phyloP scores from a whole-genome alignment of 1,139 yeast species.

The Candida labiduridarum region DNA sequence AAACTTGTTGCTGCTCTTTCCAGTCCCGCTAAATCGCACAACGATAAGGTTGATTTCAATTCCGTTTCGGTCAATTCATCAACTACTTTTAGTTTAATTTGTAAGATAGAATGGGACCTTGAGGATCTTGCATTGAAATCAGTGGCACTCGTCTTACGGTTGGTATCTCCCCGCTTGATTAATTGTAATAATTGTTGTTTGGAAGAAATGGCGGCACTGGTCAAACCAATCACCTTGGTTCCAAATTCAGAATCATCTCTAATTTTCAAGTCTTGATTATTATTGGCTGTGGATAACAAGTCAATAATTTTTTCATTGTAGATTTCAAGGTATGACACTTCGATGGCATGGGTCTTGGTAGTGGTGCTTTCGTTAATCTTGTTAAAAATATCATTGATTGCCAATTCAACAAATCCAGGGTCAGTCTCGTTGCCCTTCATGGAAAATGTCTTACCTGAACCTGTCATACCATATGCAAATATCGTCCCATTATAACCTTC shows the following conservation, averaged over 20 bases:
- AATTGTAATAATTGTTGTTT: conserved; percentile 62
- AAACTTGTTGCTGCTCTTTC: conserved; percentile 84
- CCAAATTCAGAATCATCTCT: conserved; percentile 78
- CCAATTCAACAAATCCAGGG: conserved; percentile 78
- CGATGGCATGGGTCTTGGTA: conserved; percentile 43
- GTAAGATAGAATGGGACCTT: conserved; percentile 90
- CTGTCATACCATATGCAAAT: conserved; percentile 95
- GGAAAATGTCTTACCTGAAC: conserved; percentile 91
- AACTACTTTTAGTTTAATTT: conserved; percentile 57
- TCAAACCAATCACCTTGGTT: conserved; percentile 75
- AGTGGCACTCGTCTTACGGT: conserved; percentile 83
- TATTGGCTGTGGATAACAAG: conserved; percentile 31
- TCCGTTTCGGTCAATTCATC: conserved; percentile 44
- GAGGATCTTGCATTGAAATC: conserved; percentile 86
- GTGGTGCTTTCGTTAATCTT: conserved; percentile 35
- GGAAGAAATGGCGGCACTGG: conserved; percentile 56
- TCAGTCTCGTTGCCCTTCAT: conserved; percentile 76
- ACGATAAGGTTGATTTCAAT: conserved; percentile 65
- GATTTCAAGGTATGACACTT: conserved; percentile 80
- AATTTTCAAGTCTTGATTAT: conserved; percentile 57
- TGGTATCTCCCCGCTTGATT: conserved; percentile 69
- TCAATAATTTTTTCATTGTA: conserved; percentile 88
- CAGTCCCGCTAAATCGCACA: conserved; percentile 96
- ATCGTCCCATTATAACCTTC: conserved; percentile 88
- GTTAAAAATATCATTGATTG: conserved; percentile 67